phyloP scores from a whole-genome alignment of 2,329 filamentous ascomycete genomes.

The Hypoxylon sp. region DNA sequence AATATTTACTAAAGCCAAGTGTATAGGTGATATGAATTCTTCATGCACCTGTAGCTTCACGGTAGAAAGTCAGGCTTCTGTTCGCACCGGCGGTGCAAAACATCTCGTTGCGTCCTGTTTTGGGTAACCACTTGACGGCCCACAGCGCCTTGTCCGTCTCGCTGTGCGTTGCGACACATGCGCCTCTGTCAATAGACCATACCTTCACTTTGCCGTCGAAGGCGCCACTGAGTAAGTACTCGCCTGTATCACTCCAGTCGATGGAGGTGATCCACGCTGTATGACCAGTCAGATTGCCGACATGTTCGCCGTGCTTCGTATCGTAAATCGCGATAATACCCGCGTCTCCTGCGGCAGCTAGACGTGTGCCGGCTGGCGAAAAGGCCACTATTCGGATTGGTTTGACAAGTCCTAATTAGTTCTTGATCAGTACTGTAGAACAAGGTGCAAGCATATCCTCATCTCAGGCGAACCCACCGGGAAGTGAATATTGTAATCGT shows the following conservation, averaged over 20 bases:
- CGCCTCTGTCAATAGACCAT: constrained; percentile 88
- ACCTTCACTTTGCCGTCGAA: constrained; percentile 97
- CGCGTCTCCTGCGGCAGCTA: constrained; percentile 92
- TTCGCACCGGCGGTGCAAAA: constrained; percentile 87
- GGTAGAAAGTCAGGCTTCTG: constrained; percentile 83
- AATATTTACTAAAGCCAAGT: background rate
- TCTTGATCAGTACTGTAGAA: constrained; percentile 2
- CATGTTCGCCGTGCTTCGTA: constrained; percentile 90
- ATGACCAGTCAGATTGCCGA: constrained; percentile 81
- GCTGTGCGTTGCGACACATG: constrained; percentile 92
- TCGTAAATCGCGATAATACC: constrained; percentile 93
- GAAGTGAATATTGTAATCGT: constrained; percentile 86
- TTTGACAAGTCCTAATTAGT: constrained; percentile 81
- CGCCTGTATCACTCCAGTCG: constrained; percentile 94
- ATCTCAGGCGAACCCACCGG: constrained; percentile 67
- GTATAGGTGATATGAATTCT: background rate
- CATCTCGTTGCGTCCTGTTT: constrained; percentile 75
- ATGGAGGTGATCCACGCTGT: constrained; percentile 90
- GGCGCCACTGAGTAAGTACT: constrained; percentile 88
- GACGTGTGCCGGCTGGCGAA: constrained; percentile 84
- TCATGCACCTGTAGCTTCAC: constrained; percentile 80
- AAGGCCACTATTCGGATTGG: constrained; percentile 89
- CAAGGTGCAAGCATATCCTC: background rate
- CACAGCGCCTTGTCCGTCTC: constrained; percentile 90
- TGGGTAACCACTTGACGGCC: constrained; percentile 87